These are phyloP conservation scores for Fusarium anthophilum DNA, from an alignment of 2,329 filamentous ascomycete genomes.

Conservation along the genomic window DNA sequence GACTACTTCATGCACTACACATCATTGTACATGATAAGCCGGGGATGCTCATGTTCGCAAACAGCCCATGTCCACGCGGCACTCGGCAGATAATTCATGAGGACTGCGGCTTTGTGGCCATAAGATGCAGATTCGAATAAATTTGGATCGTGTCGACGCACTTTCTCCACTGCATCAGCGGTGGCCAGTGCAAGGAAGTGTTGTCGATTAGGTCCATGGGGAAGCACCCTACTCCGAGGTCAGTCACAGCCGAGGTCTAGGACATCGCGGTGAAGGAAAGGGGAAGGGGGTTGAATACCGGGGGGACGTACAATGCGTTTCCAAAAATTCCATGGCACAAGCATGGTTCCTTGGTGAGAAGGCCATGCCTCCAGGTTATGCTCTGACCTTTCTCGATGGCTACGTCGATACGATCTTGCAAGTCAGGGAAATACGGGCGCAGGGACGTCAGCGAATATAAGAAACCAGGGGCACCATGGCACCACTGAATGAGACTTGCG, in stretches of 20 bases:
- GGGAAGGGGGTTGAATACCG: constrained; percentile 51
- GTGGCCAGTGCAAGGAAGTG: constrained; percentile 69
- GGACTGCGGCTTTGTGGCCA: constrained; percentile 43
- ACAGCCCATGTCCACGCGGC: constrained; percentile 53
- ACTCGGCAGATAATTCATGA: constrained; percentile 50
- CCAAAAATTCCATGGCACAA: constrained; percentile 73
- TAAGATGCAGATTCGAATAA: constrained; percentile 53
- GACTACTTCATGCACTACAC: constrained; percentile 39
- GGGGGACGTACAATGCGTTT: constrained; percentile 65
- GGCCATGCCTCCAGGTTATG: constrained; percentile 64
- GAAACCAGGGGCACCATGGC: constrained; percentile 73
- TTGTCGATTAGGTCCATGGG: constrained; percentile 50
- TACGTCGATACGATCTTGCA: constrained; percentile 62
- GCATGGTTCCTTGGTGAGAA: constrained; percentile 71
- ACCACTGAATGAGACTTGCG: constrained; percentile 68
- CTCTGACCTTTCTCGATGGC: constrained; percentile 62
- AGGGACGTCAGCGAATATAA: constrained; percentile 67
- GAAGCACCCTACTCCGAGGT: constrained; percentile 43
- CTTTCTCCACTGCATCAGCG: constrained; percentile 61
- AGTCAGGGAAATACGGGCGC: constrained; percentile 62
- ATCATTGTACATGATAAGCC: constrained; percentile 51
- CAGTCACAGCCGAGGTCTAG: constrained; percentile 31
- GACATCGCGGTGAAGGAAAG: constrained; percentile 45
- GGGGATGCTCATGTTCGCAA: constrained; percentile 46
- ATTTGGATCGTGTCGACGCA: constrained; percentile 43